phyloP scores from a whole-genome alignment of 2,329 filamentous ascomycete species.

The Aspergillus tamarii region DNA sequence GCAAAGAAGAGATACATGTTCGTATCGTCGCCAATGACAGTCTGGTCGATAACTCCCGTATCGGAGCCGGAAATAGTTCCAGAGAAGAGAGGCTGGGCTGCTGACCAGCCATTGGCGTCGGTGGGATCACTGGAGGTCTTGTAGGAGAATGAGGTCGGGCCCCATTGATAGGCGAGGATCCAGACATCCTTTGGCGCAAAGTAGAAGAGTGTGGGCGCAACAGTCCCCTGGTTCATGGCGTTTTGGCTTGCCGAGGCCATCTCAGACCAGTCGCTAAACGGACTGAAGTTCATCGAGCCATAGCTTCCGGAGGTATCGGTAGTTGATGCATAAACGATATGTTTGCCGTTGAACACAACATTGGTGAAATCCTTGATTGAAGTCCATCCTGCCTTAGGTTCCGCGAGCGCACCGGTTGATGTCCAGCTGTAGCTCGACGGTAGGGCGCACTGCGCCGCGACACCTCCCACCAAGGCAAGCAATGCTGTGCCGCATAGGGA shows the following conservation, averaged over 20 bases:
- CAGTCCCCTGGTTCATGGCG: slow-evolving; percentile 49
- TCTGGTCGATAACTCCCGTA: slow-evolving; percentile 65
- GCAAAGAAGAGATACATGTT: slow-evolving; percentile 71
- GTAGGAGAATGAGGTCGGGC: slow-evolving; percentile 62
- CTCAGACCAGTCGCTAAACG: slow-evolving; percentile 57
- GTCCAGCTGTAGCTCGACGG: slow-evolving; percentile 63
- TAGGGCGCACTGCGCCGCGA: slow-evolving; percentile 48
- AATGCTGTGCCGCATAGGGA: not conserved
- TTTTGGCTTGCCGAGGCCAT: slow-evolving; percentile 59
- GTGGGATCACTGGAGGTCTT: slow-evolving; percentile 61
- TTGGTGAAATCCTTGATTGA: slow-evolving; percentile 67
- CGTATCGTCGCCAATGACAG: slow-evolving; percentile 62
- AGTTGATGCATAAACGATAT: slow-evolving; percentile 63
- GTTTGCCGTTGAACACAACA: slow-evolving; percentile 58
- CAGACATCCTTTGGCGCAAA: slow-evolving; percentile 64
- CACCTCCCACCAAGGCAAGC: not conserved
- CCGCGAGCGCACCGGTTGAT: slow-evolving; percentile 54
- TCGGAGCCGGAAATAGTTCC: slow-evolving; percentile 55
- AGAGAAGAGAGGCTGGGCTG: slow-evolving; percentile 58
- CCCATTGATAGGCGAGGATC: slow-evolving; percentile 71
- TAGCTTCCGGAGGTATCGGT: slow-evolving; percentile 50
- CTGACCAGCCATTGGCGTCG: slow-evolving; percentile 61
- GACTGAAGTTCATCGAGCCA: slow-evolving; percentile 63
- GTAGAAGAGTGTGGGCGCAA: slow-evolving; percentile 67
- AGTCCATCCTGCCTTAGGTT: slow-evolving; percentile 58